Base-by-base conservation (phyloP, 805 yeast species). In the Barnettozyma populi region DNA sequence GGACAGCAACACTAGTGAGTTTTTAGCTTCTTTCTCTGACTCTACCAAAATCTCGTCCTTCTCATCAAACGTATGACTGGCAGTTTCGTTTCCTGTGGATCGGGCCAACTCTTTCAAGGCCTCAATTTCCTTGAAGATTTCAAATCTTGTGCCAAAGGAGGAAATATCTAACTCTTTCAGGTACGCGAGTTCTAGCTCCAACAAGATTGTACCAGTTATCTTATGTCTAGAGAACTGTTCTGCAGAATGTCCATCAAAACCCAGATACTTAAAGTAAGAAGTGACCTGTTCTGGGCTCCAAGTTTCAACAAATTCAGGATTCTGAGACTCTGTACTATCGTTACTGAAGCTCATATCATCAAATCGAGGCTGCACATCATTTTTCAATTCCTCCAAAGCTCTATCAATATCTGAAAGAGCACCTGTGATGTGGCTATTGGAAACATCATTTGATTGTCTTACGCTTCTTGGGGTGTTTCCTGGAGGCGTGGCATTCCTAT, bases 141-240 rank as follows among this genome's bases (percentile, higher is more conserved):
- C 97, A 66, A 90, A 94, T 53, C 99, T 76, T 0, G 97, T 90
- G 24, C 99, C 99, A 69, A 94, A 94, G 4, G 96, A 86, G 43
- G 80, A 75, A 45, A 94, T 92, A 48, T 90, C 99, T 49, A 94
- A 71, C 65, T 94, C 99, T 63, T 92, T 94, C 59, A 94, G 74
- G 59, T 86, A 86, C 1, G 88, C 76, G 52, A 92, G 73, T 59
- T 92, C 97, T 52, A 94, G 73, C 65, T 90, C 95, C 45, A 94
- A 72, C 40, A 94, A 67, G 46, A 94, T 92, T 6, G 80, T 70
- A 25, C 99, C 99, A 1, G 90, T 84, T 50, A 94, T 89, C 57
- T 90, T 89, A 66, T 94, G 98, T 56, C 82, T 79, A 6, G 83
- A 80, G 65, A 94, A 94, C 59, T 86, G 82, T 1, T 85, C 81